A percentile compares a stretch with the other conserved stretches of the same genome.
Evolutionary conservation across 345 rosid genomes (phyloP).

Genomic region (Citrus reticulata): DNA sequence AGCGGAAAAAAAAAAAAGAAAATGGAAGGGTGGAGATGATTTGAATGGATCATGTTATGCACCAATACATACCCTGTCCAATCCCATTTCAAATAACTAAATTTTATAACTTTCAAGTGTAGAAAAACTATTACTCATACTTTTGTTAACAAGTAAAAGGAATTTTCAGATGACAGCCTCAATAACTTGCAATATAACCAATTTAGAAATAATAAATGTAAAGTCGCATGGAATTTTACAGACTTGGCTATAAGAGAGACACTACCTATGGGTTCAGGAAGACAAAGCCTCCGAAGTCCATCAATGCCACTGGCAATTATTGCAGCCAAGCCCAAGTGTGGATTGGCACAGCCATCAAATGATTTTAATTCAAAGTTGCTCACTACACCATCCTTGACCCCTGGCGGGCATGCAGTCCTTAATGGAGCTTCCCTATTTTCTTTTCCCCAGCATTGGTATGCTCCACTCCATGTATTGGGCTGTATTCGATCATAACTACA

Average conservation of each 20-base stretch:
- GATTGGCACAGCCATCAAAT: constrained; percentile 91
- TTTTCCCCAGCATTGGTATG: constrained; percentile 98
- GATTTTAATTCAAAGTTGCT: constrained; percentile 95
- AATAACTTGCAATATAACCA: not conserved
- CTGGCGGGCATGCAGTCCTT: constrained; percentile 93
- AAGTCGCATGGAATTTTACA: not conserved
- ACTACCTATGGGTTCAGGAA: constrained; percentile 83
- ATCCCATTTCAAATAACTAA: not conserved
- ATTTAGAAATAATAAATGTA: not conserved
- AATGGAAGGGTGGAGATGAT: not conserved
- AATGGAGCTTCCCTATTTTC: constrained; percentile 90
- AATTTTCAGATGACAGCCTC: not conserved
- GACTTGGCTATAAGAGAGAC: not conserved
- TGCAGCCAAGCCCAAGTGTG: constrained; percentile 72
- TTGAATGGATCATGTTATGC: not conserved
- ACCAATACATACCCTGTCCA: not conserved
- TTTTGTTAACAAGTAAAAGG: not conserved
- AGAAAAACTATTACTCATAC: not conserved
- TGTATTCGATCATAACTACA: constrained; percentile 89
- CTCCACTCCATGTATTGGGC: constrained; percentile 96
- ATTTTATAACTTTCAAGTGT: not conserved
- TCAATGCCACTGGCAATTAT: constrained; percentile 86
- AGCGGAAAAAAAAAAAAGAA: not conserved
- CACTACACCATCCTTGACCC: constrained; percentile 57
- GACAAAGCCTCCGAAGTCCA: constrained; percentile 65